phyloP scores from a whole-genome alignment of 768 basidiomycete genomes.

The Suillus brevipes region DNA sequence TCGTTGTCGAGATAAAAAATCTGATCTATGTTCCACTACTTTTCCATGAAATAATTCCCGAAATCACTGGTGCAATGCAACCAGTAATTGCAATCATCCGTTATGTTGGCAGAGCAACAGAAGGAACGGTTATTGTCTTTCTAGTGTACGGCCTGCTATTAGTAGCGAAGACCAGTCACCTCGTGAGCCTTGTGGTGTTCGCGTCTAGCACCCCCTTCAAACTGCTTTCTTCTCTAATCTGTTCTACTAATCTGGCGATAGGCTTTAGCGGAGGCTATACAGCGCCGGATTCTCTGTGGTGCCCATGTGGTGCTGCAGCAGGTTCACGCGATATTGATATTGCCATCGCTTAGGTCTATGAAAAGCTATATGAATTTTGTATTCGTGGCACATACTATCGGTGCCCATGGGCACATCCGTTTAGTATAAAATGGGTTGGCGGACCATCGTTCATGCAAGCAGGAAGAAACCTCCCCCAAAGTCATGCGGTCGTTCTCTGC shows the following conservation, averaged over 20 bases:
- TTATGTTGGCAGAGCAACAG: neutral
- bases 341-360: neutral
- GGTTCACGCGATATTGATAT: neutral
- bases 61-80: neutral
- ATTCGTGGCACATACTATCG: neutral
- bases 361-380: neutral
- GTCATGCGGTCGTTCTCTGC: constrained; percentile 17
- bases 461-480: neutral
- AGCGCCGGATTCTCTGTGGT: neutral
- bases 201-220: neutral
- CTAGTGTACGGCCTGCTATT: neutral
- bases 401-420: neutral
- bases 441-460: neutral
- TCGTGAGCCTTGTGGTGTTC: neutral
- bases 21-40: too few species aligned
- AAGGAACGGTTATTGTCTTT: too few species aligned
- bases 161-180: neutral
- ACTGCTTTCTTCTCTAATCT: neutral
- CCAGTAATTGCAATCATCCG: neutral
- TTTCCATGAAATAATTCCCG: too few species aligned
- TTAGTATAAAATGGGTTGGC: neutral
- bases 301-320: neutral
- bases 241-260: neutral
- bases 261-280: neutral
- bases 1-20: too few species aligned